Conservation (phyloP, 2,329 filamentous ascomycete species). For the Fusarium bactridioides region DNA sequence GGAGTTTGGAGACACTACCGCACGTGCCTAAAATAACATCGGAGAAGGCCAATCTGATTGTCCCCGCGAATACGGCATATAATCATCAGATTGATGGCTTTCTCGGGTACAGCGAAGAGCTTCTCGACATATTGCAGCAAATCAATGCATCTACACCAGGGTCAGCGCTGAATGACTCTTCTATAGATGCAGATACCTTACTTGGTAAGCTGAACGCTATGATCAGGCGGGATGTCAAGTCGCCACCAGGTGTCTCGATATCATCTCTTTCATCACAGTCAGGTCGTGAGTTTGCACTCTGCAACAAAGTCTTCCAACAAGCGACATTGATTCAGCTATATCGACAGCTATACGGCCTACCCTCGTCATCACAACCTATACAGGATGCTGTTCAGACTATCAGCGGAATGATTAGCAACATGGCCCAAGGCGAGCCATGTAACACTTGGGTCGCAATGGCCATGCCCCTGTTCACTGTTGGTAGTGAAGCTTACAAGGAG, state of each 20-base stretch:
- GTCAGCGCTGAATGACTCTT: rapidly evolving
- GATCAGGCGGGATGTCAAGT: conserved; percentile 34
- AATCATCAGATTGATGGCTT: conserved; percentile 40
- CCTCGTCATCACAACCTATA: conserved; percentile 28
- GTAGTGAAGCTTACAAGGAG: conserved; percentile 37
- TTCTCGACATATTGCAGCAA: conserved; percentile 36
- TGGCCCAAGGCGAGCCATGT: conserved; percentile 42
- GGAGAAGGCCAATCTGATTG: rapidly evolving
- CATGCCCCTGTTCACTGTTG: conserved; percentile 43
- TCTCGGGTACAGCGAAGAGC: conserved; percentile 42
- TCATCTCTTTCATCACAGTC: conserved; percentile 35
- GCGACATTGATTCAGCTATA: conserved; percentile 40
- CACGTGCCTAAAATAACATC: conserved; percentile 24
- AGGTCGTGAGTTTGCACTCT: conserved; percentile 37
- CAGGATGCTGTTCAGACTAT: conserved; percentile 30
- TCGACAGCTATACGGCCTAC: conserved; percentile 31
- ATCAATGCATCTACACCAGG: conserved; percentile 16
- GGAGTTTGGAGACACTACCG: conserved; percentile 40
- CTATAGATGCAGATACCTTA: conserved; percentile 26
- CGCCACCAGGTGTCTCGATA: conserved; percentile 31
- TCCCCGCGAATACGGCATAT: rapidly evolving
- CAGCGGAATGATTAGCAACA: conserved; percentile 35
- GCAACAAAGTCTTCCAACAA: conserved; percentile 41
- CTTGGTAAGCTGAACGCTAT: conserved; percentile 37
- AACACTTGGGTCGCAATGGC: conserved; percentile 46